phyloP scores from a whole-genome alignment of 805 yeast genomes.

The Yarrowia porcina region DNA sequence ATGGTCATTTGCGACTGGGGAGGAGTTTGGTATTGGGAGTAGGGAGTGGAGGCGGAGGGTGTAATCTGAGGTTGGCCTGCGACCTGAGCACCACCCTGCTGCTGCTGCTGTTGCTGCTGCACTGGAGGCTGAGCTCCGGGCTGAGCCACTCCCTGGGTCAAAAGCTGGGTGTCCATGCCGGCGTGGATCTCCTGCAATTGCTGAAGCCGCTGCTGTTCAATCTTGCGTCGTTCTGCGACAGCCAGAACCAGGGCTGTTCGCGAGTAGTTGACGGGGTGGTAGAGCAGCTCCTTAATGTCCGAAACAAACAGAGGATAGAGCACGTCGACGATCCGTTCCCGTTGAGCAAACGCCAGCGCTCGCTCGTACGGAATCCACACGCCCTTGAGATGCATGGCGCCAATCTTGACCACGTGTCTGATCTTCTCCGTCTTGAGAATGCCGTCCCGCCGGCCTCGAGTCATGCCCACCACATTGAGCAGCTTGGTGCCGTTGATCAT shows the following conservation, averaged over 20 bases:
- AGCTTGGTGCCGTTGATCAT: slow-evolving; percentile 86
- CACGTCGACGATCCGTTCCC: slow-evolving; percentile 69
- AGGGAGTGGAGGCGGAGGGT: background rate
- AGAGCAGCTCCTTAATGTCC: slow-evolving; percentile 44
- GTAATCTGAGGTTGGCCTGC: slow-evolving; percentile 3
- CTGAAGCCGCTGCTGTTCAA: slow-evolving; percentile 27
- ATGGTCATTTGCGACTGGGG: slow-evolving; percentile 27
- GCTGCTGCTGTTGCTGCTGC: background rate
- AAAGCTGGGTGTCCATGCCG: slow-evolving; percentile 27
- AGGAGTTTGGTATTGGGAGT: background rate
- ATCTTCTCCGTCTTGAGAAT: slow-evolving; percentile 73
- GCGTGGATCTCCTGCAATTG: slow-evolving; percentile 23
- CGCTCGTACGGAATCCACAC: slow-evolving; percentile 89
- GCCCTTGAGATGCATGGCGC: slow-evolving; percentile 84
- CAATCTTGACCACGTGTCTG: slow-evolving; percentile 79
- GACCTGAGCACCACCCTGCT: background rate
- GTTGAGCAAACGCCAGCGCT: slow-evolving; percentile 74
- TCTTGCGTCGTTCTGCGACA: slow-evolving; percentile 36
- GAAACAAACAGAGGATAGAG: slow-evolving; percentile 71
- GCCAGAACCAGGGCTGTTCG: slow-evolving; percentile 38
- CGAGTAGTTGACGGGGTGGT: slow-evolving; percentile 38
- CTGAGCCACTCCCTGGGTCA: slow-evolving; percentile 14
- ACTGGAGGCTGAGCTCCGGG: background rate
- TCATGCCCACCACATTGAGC: slow-evolving; percentile 80
- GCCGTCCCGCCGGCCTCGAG: slow-evolving; percentile 87